These are phyloP conservation scores for Tetrapisispora fleetii DNA, from an alignment of 805 yeast species.

Conservation along the genomic window DNA sequence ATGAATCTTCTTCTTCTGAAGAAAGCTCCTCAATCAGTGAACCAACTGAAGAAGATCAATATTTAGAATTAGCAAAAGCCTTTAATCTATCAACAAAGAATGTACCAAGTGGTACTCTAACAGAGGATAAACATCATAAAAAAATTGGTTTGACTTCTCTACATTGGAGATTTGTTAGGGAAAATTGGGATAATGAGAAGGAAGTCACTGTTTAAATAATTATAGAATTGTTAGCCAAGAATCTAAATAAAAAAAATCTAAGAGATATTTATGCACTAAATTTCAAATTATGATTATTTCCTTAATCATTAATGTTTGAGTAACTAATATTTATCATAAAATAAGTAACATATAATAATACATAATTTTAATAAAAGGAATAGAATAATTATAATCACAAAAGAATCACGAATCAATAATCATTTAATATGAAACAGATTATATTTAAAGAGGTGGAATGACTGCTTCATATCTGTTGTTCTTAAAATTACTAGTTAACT, in stretches of 20 bases:
- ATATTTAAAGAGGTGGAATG: too few relatives aligned
- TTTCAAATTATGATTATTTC: background rate
- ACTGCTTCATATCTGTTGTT: too few relatives aligned
- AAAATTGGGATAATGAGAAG: conserved; percentile 46
- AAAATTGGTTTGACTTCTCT: conserved; percentile 32
- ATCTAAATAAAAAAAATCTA: background rate
- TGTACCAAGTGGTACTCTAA: conserved; percentile 56
- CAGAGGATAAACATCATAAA: conserved; percentile 46
- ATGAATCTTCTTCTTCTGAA: background rate
- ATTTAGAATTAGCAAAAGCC: conserved; percentile 34
- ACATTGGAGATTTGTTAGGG: conserved; percentile 64
- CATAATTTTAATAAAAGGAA: background rate
- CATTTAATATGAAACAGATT: too few relatives aligned
- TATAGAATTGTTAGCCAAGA: background rate
- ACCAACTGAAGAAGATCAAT: conserved; percentile 27
- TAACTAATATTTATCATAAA: background rate
- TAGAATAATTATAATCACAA: background rate
- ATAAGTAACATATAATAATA: background rate
- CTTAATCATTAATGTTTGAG: background rate
- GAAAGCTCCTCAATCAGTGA: conserved; percentile 3
- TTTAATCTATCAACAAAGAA: conserved; percentile 52
- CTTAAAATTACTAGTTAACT: too few relatives aligned
- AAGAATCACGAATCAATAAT: background rate
- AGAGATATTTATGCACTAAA: background rate
- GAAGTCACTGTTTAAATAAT: conserved; percentile 37